Evolutionary conservation across 495 filamentous ascomycete species (phyloP), one percentile per base, ranked within the genome.

Genomic region (Annulohypoxylon bovei): DNA sequence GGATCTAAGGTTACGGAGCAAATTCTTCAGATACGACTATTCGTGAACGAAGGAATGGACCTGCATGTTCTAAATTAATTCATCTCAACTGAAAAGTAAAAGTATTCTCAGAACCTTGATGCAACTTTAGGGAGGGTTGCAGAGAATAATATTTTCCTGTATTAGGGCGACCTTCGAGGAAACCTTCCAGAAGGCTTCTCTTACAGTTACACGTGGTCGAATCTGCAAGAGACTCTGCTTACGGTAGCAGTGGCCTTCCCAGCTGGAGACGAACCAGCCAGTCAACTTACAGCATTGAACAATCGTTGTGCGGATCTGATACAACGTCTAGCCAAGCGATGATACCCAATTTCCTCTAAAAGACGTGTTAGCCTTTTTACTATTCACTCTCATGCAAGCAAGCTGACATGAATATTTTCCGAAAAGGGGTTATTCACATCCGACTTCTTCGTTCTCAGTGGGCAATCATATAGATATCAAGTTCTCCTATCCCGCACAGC

Each of bases 161-260:
- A 65, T 22, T 65, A 9, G n/a, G n/a, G n/a, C 22, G 40, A 50
- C 65, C 65, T 68, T 72, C 70, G n/a, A 72, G 14, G 22, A 68
- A 55, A 56, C 60, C 70, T 72, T 72, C 70, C 0, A 65, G 70
- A 72, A 68, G 55, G 28, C 49, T 68, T 72, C 65, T 72, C 54
- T 58, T 40, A 49, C 70, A 25, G 47, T 56, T 68, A 72, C 70
- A 72, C 70, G 70, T 72, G 70, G 70, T 52, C n/a, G 58, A 25
- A 67, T 64, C 52, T 67, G 63, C 62, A 67, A 37, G 40, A 68
- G 54, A 40, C 35, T 66, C 42, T 62, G 59, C 69, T 72, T 37
- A 68, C 64, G 49, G 69, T 62, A 54, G 53, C 66, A 72, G 12
- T 46, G 47, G 18, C 40, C 20, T 50, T 71, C n/a, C 16, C 39